Conservation (phyloP, 257 asterid species). For the Primulina tabacum region DNA sequence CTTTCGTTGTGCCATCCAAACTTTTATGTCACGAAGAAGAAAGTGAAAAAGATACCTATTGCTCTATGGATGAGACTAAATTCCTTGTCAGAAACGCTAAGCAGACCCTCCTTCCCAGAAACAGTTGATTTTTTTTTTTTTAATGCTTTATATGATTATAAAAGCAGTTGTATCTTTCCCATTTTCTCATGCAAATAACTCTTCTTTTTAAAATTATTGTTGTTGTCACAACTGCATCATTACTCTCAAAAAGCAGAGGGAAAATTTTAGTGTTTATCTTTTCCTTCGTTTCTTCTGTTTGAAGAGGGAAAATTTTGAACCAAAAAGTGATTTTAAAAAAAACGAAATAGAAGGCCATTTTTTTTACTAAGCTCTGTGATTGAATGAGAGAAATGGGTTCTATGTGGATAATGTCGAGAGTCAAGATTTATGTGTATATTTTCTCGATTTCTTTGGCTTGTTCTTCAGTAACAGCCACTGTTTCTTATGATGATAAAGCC, state of each 20-base stretch:
- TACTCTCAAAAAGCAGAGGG: constrained; percentile 4
- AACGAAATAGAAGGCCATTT: not conserved
- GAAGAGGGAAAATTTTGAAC: not conserved
- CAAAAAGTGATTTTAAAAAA: not conserved
- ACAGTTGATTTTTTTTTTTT: not conserved
- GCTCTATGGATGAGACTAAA: not conserved
- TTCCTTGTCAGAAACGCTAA: constrained; percentile 14
- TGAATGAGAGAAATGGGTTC: constrained; percentile 17
- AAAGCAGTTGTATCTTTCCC: constrained; percentile 37
- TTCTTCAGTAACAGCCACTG: constrained; percentile 39
- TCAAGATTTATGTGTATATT: constrained; percentile 15
- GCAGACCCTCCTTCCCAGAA: constrained; percentile 8
- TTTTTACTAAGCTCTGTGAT: not conserved
- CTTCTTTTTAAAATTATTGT: not conserved
- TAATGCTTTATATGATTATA: constrained; percentile 14
- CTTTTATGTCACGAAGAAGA: not conserved
- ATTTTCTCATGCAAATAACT: constrained; percentile 37
- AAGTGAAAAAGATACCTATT: not conserved
- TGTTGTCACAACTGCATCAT: not conserved
- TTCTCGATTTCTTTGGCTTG: constrained; percentile 21
- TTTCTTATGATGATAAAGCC: constrained; percentile 60
- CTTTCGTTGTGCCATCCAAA: no score
- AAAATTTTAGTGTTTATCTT: not conserved
- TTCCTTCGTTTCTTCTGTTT: not conserved
- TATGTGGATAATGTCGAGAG: constrained; percentile 24